phyloP scores from a whole-genome alignment of 1,284 basidiomycete genomes.

The Cerrena zonata region DNA sequence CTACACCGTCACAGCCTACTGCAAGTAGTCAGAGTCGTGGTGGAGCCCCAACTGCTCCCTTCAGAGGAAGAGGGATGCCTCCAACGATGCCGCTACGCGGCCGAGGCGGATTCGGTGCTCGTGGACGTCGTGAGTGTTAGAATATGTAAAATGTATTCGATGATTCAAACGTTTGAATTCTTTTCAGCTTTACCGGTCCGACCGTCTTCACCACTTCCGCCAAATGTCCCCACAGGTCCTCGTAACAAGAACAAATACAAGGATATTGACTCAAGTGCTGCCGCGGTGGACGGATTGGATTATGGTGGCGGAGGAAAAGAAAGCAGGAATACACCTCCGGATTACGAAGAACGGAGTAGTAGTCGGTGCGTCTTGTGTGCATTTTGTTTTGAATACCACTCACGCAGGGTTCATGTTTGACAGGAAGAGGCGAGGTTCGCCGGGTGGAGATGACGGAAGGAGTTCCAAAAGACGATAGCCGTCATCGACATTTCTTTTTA shows the following conservation, averaged over 20 bases:
- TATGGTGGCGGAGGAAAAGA: slow-evolving; percentile 56
- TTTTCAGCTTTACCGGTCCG: slow-evolving; percentile 41
- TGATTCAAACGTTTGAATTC: not conserved
- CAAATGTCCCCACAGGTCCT: slow-evolving; percentile 78
- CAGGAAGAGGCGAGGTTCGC: slow-evolving; percentile 30
- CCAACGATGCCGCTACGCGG: slow-evolving; percentile 26
- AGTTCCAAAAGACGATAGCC: slow-evolving; percentile 29
- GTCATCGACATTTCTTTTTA: not conserved
- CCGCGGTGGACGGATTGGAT: slow-evolving; percentile 77
- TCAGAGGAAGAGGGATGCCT: slow-evolving; percentile 50
- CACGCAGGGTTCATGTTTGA: slow-evolving; percentile 7
- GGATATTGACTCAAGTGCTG: slow-evolving; percentile 73
- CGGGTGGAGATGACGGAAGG: slow-evolving; percentile 26
- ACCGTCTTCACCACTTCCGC: slow-evolving; percentile 73
- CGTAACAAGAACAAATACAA: slow-evolving; percentile 84
- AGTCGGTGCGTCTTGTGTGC: slow-evolving; percentile 9
- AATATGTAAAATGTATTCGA: not conserved
- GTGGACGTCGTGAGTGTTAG: slow-evolving; percentile 35
- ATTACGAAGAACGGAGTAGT: slow-evolving; percentile 15
- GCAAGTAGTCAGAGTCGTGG: slow-evolving; percentile 29
- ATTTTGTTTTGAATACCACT: not conserved
- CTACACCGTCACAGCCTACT: slow-evolving; percentile 29
- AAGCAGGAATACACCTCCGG: slow-evolving; percentile 30
- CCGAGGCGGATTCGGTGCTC: slow-evolving; percentile 28
- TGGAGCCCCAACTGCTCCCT: slow-evolving; percentile 44